These are phyloP conservation scores for Tetracladium maxilliforme DNA, from an alignment of 2,329 filamentous ascomycete genomes.

Conservation along the genomic window DNA sequence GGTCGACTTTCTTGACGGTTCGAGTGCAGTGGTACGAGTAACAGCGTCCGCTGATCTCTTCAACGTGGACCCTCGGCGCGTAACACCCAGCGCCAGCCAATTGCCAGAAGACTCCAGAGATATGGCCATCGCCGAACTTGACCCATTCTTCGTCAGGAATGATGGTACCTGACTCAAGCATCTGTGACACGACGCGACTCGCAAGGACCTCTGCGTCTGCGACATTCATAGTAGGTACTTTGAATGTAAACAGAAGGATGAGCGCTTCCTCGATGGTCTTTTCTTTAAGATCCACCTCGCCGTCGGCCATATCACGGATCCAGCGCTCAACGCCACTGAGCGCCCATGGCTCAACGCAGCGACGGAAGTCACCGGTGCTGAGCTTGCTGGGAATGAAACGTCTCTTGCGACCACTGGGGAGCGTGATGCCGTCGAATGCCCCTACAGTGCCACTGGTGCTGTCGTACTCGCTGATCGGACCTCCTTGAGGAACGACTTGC, in stretches of 20 bases:
- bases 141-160: constrained; percentile 94
- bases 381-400: constrained; percentile 81
- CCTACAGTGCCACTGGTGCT: constrained; percentile 34
- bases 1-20: constrained; percentile 85
- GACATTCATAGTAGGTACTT: constrained; percentile 96
- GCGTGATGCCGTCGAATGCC: constrained; percentile 67
- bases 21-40: constrained; percentile 91
- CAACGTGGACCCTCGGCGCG: constrained; percentile 60
- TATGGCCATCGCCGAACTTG: constrained; percentile 66
- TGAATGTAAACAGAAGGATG: constrained; percentile 78
- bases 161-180: constrained; percentile 67
- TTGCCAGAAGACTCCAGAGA: constrained; percentile 88
- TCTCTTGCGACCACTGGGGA: constrained; percentile 65
- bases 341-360: constrained; percentile 83
- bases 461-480: constrained; percentile 42
- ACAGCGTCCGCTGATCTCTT: constrained; percentile 58
- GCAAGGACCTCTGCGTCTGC: constrained; percentile 87
- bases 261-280: constrained; percentile 79
- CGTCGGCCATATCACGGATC: constrained; percentile 65
- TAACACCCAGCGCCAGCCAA: constrained; percentile 88
- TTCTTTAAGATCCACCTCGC: constrained; percentile 69
- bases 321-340: constrained; percentile 76
- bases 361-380: constrained; percentile 65
- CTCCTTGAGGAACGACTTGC: constrained; percentile 32
- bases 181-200: constrained; percentile 59